Conservation (phyloP, 106 monocot species). For the Acorus gramineus region DNA sequence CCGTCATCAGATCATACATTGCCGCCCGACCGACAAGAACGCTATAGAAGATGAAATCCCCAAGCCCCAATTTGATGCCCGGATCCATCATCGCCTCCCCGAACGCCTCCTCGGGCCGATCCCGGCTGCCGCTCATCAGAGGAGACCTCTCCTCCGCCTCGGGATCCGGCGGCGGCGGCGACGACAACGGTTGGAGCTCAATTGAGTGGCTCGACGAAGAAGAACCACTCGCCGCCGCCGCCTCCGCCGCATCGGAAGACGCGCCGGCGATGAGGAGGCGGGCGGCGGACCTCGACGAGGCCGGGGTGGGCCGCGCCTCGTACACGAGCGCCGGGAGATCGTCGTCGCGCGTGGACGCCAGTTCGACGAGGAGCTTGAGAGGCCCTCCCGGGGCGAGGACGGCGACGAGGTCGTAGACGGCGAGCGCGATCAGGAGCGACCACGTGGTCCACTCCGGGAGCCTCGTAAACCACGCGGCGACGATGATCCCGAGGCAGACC, state of each 20-base stretch:
- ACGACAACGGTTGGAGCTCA: slow-evolving; percentile 34
- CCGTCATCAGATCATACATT: slow-evolving; percentile 93
- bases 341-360: slow-evolving; percentile 70
- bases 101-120: too few species aligned
- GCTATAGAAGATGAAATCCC: slow-evolving; percentile 93
- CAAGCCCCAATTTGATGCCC: slow-evolving; percentile 72
- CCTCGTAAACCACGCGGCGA: slow-evolving; percentile 76
- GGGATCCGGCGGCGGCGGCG: background rate
- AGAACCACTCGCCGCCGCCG: too few species aligned
- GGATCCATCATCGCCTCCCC: slow-evolving; percentile 3
- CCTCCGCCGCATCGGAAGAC: background rate
- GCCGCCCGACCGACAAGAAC: slow-evolving; percentile 93
- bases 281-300: background rate
- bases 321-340: slow-evolving; percentile 88
- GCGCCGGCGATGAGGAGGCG: slow-evolving; percentile 7
- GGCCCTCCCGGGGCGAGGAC: slow-evolving; percentile 82
- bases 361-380: slow-evolving; percentile 69
- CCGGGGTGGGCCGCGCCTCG: slow-evolving; percentile 54
- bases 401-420: slow-evolving; percentile 70
- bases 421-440: slow-evolving; percentile 66
- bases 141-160: slow-evolving; percentile 28
- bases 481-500: slow-evolving; percentile 67
- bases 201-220: slow-evolving; percentile 3
- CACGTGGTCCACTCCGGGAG: slow-evolving; percentile 97
- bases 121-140: slow-evolving; percentile 6